Percentiles rank a stretch among this genome's conserved stretches.
Conservation (phyloP, 2,329 filamentous ascomycete genomes). For the Biscogniauxia mediterranea region DNA sequence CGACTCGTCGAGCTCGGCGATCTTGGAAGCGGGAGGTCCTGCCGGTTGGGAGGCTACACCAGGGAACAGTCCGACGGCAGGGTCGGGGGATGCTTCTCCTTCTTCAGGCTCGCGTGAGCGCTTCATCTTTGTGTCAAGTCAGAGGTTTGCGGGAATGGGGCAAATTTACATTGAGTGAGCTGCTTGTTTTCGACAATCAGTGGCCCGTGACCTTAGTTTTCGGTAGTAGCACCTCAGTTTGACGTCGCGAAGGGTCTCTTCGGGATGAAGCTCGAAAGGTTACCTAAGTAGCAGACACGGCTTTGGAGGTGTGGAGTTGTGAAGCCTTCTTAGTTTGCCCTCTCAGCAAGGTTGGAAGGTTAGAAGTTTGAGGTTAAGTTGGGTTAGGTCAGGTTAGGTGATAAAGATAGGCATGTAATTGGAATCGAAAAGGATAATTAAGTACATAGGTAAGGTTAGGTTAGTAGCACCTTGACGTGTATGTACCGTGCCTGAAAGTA, state of each 20-base stretch:
- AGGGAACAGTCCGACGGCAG: conserved; percentile 15
- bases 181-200: background rate
- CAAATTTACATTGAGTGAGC: conserved; percentile 34
- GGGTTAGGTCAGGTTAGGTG: too few relatives aligned
- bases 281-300: too few relatives aligned
- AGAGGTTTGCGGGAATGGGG: conserved; percentile 30
- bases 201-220: background rate
- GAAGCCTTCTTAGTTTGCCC: too few relatives aligned
- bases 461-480: too few relatives aligned
- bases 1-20: conserved; percentile 56
- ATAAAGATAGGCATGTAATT: too few relatives aligned
- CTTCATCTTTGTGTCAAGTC: conserved; percentile 49
- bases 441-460: too few relatives aligned
- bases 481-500: background rate
- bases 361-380: too few relatives aligned
- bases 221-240: background rate
- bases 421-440: background rate
- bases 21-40: conserved; percentile 46
- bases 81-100: conserved; percentile 33
- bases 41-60: conserved; percentile 15
- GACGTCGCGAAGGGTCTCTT: background rate
- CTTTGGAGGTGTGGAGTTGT: too few relatives aligned
- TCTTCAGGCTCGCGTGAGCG: conserved; percentile 61
- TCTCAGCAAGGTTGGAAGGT: too few relatives aligned
- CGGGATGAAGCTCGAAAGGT: too few relatives aligned